Base-by-base conservation (phyloP, 2,329 filamentous ascomycete species). In the Clathrospora elynae region DNA sequence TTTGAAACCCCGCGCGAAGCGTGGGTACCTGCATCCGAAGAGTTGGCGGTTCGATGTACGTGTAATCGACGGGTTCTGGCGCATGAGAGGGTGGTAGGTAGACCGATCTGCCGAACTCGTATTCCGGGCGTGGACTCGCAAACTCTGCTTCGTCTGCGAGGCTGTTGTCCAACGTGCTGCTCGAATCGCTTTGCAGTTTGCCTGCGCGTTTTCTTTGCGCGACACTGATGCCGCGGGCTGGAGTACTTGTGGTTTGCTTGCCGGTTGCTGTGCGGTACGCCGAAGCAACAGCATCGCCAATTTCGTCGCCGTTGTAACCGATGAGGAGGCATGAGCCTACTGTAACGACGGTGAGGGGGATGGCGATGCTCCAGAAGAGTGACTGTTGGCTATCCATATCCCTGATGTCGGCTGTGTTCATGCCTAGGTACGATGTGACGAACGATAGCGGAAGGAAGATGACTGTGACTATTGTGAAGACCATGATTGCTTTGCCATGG, bases 381-480 rank as follows among this genome's bases (percentile, higher is more conserved):
- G 55, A 48, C 45, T 75, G 72, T 6, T 51, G 66, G 14, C 58
- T 61, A 2, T 60, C 43, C 71, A 73, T 73, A 32, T 74, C 61
- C 17, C 73, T 51, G 10, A 75, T 70, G 24, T 74, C 73, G 2
- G 50, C 42, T 2, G 68, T 66, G 30, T 67, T 68, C 72, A 75
- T 69, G 5, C 73, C 73, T 8, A 75, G 67, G 47, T 71, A 74
- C 3, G 64, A 69, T 0, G 71, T 68, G 5, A 75, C 66, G 48
- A 75, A 76, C 4, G 71, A 74, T 5, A 75, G 55, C 0, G 73
- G 73, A 6, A 76, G 59, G 39, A 75, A 76, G 19, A 75, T 63
- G 33, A 73, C 63, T 0, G 73, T 75, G 4, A 75, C 71, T 11
- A 73, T 61, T 0, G 72, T 75, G 40, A 75, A 75, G 8, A 74